Evolutionary conservation across 805 yeast genomes (phyloP), one percentile per base, ranked within the genome.

Genomic region (Vanderwaltozyma tropicalis): DNA sequence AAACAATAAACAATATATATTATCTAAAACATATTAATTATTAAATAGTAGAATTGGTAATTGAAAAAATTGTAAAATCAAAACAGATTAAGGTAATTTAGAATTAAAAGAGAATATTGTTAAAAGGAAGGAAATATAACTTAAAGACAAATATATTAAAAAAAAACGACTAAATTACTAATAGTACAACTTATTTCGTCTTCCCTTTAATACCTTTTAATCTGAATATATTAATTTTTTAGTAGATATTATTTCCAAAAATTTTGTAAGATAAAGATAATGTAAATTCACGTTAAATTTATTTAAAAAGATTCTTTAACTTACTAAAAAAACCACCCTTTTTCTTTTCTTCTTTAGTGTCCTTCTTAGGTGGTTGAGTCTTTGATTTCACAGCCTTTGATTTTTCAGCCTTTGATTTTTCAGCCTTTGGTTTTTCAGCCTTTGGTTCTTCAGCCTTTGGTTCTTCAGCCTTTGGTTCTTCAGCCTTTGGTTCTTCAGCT

Each of bases 241-340:
- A n/a, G n/a, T n/a, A n/a, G n/a, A 22, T 8, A 7, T 11, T 8
- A 22, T 22, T 11, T 11, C 25, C 25, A 11, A 11, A 22, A 22
- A 22, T 11, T 11, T 8, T 8, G 11, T 7, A 22, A 8, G 25
- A 22, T n/a, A 5, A 27, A 5, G 18, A 27, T 9, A 14, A 6
- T 5, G 29, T 5, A 15, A 14, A n/a, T 4, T n/a, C n/a, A n/a
- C n/a, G n/a, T n/a, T 8, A 14, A 27, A 12, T 7, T 21, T 28
- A 34, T 21, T 32, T 28, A 13, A 46, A 37, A 16, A 46, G 33
- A 17, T 39, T 46, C 32, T 46, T 46, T 13, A 46, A 24, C 19
- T 42, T 46, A 27, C 40, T 22, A 33, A 45, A 44, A 30, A 46
- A 42, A 25, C 49, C 48, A 10, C 29, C 33, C 30, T 44, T 46